Percentiles rank a stretch among this genome's conserved stretches.
Evolutionary conservation across 495 filamentous ascomycete species (phyloP).

Genomic region (Penicillium odoratum): DNA sequence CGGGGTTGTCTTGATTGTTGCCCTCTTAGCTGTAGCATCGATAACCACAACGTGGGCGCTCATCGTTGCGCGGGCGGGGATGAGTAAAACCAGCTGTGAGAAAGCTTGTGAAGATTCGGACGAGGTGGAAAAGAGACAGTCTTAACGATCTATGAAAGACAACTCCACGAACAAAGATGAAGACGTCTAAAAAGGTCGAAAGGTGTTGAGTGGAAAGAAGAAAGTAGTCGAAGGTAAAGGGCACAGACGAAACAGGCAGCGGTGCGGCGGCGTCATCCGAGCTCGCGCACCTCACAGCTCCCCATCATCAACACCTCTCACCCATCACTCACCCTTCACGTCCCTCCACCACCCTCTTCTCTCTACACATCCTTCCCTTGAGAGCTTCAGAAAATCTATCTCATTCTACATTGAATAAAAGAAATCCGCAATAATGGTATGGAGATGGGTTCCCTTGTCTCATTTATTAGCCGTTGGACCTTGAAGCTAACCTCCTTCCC

Average conservation of each 20-base stretch:
- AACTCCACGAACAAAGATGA: not conserved
- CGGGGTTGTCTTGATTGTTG: conserved; percentile 80
- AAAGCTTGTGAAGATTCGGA: not conserved
- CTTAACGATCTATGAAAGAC: not conserved
- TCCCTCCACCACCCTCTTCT: conserved; percentile 16
- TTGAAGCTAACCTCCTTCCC: conserved; percentile 35
- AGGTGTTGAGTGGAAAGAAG: conserved; percentile 16
- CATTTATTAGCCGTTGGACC: conserved; percentile 15
- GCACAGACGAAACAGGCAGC: conserved; percentile 38
- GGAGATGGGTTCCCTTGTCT: conserved; percentile 22
- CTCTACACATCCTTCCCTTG: conserved; percentile 1
- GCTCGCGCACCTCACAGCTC: conserved; percentile 35
- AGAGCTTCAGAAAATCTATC: conserved; percentile 16
- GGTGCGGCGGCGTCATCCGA: conserved; percentile 48
- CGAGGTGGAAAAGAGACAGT: not conserved
- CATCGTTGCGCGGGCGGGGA: conserved; percentile 50
- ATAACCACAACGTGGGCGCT: conserved; percentile 87
- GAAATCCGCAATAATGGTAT: conserved; percentile 31
- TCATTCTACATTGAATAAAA: conserved; percentile 20
- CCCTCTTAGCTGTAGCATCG: conserved; percentile 68
- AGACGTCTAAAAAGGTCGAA: not conserved
- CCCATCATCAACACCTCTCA: conserved; percentile 34
- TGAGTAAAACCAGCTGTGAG: not conserved
- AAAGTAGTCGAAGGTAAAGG: conserved; percentile 31
- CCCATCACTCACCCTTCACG: conserved; percentile 25